A percentile compares a stretch with the other conserved stretches of the same genome.
These are phyloP conservation scores for Dactylonectria macrodidyma DNA, from an alignment of 2,329 filamentous ascomycete species.

Conservation along the genomic window DNA sequence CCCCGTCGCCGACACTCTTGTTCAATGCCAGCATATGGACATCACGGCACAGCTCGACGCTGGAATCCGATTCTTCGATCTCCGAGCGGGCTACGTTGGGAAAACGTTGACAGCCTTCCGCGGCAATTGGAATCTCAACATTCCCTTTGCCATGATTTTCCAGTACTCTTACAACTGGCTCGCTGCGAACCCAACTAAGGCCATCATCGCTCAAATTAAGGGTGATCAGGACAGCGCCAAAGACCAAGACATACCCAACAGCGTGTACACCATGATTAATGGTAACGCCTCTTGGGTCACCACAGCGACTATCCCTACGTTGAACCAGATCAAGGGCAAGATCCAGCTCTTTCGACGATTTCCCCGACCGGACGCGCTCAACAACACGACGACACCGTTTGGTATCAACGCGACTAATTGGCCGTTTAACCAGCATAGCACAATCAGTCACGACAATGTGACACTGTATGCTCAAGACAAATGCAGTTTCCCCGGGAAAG, in stretches of 20 bases:
- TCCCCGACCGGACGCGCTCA: too few species aligned
- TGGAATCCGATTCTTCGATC: slow-evolving; percentile 9
- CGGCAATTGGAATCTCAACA: background rate
- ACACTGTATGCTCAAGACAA: too few species aligned
- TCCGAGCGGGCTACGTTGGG: background rate
- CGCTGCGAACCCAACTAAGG: background rate
- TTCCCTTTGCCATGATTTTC: background rate
- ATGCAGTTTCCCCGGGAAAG: too few species aligned
- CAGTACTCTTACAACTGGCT: background rate
- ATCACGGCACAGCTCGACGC: slow-evolving; percentile 1
- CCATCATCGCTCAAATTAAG: too few species aligned
- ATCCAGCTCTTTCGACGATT: too few species aligned
- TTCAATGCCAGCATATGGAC: background rate
- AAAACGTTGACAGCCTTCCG: background rate
- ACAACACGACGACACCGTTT: too few species aligned
- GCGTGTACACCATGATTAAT: background rate
- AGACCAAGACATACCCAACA: too few species aligned
- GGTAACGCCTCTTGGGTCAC: background rate
- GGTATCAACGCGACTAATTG: too few species aligned
- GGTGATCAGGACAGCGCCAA: too few species aligned
- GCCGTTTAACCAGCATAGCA: too few species aligned
- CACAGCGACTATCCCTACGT: background rate
- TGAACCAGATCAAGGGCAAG: too few species aligned
- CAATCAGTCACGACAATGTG: too few species aligned
- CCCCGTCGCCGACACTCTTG: background rate